These are phyloP conservation scores for Prunus persica DNA, from an alignment of 306 rosid genomes.

Conservation along the genomic window Prunus_persica_NCBIv2 NC_034009.1:43347501-43348000, in stretches of 20 bases:
- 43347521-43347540: conserved; percentile 47
- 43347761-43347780: conserved; percentile 9
- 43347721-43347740: background rate
- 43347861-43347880: background rate
- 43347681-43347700: conserved; percentile 35
- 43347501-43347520: conserved; percentile 2
- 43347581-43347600: conserved; percentile 46
- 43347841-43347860: conserved; percentile 16
- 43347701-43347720: conserved; percentile 29
- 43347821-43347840: conserved; percentile 51
- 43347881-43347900: background rate
- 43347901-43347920: too few species aligned
- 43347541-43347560: conserved; percentile 72
- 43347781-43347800: conserved; percentile 37
- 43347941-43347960: too few species aligned
- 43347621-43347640: conserved; percentile 2
- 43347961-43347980: background rate
- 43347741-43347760: background rate
- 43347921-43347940: too few species aligned
- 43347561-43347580: conserved; percentile 81
- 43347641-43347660: conserved; percentile 13
- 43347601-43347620: conserved; percentile 26
- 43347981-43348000: background rate
- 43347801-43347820: conserved; percentile 37
- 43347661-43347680: conserved; percentile 27